Evolutionary conservation across 768 basidiomycete species (phyloP).

Genomic region (Mycena indigotica): DNA sequence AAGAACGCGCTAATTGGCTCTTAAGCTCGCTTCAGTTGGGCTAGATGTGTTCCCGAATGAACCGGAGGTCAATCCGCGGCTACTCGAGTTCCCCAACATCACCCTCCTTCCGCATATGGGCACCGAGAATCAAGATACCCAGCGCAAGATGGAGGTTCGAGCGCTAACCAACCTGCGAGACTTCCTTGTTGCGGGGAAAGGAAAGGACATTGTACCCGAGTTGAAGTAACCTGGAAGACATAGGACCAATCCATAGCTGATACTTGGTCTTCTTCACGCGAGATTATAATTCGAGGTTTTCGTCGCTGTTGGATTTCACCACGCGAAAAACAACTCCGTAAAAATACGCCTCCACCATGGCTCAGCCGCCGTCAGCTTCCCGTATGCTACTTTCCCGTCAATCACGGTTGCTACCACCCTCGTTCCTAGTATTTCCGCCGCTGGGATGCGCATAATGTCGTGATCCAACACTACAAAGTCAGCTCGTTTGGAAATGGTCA

Average conservation of each 20-base stretch:
- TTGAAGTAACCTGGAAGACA: conserved; percentile 21
- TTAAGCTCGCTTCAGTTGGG: conserved; percentile 75
- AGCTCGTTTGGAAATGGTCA: conserved; percentile 77
- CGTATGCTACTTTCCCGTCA: conserved; percentile 71
- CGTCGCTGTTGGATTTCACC: not conserved
- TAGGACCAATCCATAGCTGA: not conserved
- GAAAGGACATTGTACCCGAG: conserved; percentile 71
- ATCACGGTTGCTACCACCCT: conserved; percentile 74
- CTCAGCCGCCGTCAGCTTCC: conserved; percentile 29
- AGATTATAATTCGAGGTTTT: not conserved
- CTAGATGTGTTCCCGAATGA: conserved; percentile 88
- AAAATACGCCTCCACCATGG: not conserved
- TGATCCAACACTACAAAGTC: conserved; percentile 85
- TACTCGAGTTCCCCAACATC: conserved; percentile 81
- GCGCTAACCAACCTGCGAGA: conserved; percentile 77
- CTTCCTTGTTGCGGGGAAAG: conserved; percentile 63
- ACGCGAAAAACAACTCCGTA: not conserved
- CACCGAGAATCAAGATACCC: conserved; percentile 80
- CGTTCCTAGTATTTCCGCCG: conserved; percentile 61
- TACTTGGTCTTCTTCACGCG: not conserved
- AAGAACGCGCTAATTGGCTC: not conserved
- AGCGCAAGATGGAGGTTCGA: conserved; percentile 82
- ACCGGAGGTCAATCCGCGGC: conserved; percentile 74
- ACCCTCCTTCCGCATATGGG: conserved; percentile 92
- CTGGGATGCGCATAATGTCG: conserved; percentile 72